Base-by-base conservation (phyloP, 2,329 filamentous ascomycete species). In the Aureobasidium lini region DNA sequence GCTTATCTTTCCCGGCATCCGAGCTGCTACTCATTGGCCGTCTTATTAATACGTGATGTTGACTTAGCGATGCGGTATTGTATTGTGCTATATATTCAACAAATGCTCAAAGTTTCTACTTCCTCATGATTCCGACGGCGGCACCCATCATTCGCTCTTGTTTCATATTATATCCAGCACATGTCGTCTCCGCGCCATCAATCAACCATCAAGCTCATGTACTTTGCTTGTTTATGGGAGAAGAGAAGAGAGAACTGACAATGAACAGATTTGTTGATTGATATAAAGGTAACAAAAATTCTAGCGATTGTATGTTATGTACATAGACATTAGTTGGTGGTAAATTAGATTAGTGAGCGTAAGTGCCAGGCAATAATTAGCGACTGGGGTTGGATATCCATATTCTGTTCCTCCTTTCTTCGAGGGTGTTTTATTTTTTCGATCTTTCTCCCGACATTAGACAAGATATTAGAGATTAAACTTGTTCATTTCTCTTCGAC, bases 291-390 rank as follows among this genome's bases (percentile, higher is more conserved):
- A 40, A 54, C 32, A 23, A 40, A 16, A 54, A 32, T 54, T 43
- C 11, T 42, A 54, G 50, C 42, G 50, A 54, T 42, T 42, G 50
- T 42, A 42, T 42, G n/a, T 54, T 34, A 40, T 52, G 48, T 52
- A 43, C 50, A 54, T 52, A 54, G 50, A 54, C 50, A 54, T 54
- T 54, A 34, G 37, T 43, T 54, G 37, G 48, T 28, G 23, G 18
- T 29, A 52, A 52, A 16, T 16, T 9, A 50, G 7, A 43, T 54
- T 54, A 54, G 29, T 54, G 47, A 50, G 47, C 47, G 47, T 50
- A 50, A 50, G n/a, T 10, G 31, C 47, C 47, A 49, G 32, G 47
- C 47, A 49, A n/a, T 49, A 31, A 23, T 15, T 9, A 5, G 4
- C 10, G 32, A 11, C 31, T 18, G 34, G 16, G 32, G 34, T 39